Percentiles rank a stretch among this genome's conserved stretches.
Evolutionary conservation across 805 yeast species (phyloP).

Genomic region (Yarrowia sp.): DNA sequence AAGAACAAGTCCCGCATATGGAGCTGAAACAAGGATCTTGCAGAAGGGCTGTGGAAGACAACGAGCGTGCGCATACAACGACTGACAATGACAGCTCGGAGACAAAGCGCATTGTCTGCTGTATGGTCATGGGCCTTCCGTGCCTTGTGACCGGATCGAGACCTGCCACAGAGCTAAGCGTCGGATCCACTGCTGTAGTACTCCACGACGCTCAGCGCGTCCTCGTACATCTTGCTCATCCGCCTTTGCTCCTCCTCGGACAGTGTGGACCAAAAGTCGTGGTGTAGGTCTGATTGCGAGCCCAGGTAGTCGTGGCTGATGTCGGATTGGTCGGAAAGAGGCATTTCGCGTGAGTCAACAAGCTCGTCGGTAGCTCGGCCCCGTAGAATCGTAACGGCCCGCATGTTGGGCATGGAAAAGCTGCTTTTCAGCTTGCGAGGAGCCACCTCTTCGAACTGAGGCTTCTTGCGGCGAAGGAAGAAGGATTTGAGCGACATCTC

Average conservation of each 20-base stretch:
- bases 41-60: no score
- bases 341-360: neutral
- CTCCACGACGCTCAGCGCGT: conserved; percentile 10
- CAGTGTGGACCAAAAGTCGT: neutral
- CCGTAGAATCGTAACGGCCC: conserved; percentile 6
- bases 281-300: neutral
- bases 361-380: neutral
- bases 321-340: neutral
- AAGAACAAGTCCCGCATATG: no score
- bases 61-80: no score
- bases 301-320: neutral
- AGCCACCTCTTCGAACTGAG: conserved; percentile 19
- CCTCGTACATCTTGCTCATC: conserved; percentile 20
- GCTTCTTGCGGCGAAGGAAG: conserved; percentile 5
- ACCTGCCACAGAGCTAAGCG: no score
- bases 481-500: conserved; percentile 1
- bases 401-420: conserved; percentile 17
- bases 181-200: neutral
- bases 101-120: no score
- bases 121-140: no score
- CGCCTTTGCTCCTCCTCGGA: conserved; percentile 11
- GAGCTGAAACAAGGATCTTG: no score
- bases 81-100: no score
- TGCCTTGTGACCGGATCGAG: no score
- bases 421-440: conserved; percentile 7